A percentile compares a stretch with the other conserved stretches of the same genome.
Evolutionary conservation across 495 filamentous ascomycete species (phyloP).

Genomic region (Penicillium cosmopolitanum): DNA sequence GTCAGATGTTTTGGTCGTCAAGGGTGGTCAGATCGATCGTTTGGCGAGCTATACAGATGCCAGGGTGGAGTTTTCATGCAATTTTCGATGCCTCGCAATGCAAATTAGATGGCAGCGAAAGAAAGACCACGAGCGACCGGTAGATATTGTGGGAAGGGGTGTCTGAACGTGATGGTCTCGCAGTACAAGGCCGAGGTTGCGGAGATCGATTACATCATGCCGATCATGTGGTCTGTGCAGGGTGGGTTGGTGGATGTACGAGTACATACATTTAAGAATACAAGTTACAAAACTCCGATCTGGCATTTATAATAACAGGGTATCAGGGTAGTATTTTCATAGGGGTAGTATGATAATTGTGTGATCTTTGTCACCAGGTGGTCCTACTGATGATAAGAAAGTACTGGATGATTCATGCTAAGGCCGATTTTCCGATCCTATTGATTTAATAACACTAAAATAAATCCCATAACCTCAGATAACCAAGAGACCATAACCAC

Average conservation of each 20-base stretch:
- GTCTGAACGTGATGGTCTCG: slow-evolving; percentile 23
- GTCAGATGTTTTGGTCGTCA: slow-evolving; percentile 3
- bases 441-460: slow-evolving; percentile 4
- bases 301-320: too few species aligned
- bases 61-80: not conserved
- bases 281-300: too few species aligned
- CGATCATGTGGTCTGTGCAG: slow-evolving; percentile 29
- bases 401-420: not conserved
- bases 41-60: slow-evolving; percentile 1
- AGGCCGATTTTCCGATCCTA: slow-evolving; percentile 10
- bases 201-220: slow-evolving; percentile 36
- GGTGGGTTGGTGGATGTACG: not conserved
- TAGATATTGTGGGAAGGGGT: slow-evolving; percentile 8
- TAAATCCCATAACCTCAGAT: not conserved
- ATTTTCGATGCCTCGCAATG: not conserved
- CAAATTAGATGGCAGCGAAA: not conserved
- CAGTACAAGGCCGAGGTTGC: slow-evolving; percentile 26
- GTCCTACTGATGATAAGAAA: too few species aligned
- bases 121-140: not conserved
- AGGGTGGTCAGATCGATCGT: not conserved
- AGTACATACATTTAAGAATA: too few species aligned
- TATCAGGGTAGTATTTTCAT: too few species aligned
- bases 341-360: too few species aligned
- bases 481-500: slow-evolving; percentile 4
- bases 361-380: too few species aligned